phyloP scores from a whole-genome alignment of 2,329 filamentous ascomycete species.

The Capronia americana region DNA sequence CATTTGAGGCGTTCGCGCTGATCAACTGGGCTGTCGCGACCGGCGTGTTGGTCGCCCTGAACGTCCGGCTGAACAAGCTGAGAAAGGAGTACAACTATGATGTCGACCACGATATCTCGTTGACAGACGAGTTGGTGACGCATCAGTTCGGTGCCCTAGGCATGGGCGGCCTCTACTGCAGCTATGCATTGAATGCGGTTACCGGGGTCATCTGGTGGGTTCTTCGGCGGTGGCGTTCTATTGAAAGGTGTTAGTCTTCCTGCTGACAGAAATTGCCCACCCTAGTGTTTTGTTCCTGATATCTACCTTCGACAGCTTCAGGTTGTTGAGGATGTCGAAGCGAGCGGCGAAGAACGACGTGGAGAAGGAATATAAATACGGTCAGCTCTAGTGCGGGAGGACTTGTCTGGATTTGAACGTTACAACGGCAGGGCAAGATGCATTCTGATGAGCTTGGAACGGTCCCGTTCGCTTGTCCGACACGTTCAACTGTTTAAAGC shows the following conservation, averaged over 20 bases:
- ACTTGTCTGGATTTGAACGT: not conserved
- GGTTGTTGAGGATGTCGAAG: not conserved
- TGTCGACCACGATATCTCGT: constrained; percentile 1
- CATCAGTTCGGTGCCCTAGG: constrained; percentile 13
- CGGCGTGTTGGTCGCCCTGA: constrained; percentile 8
- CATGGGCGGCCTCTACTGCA: constrained; percentile 18
- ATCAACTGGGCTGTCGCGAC: constrained; percentile 14
- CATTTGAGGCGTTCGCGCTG: constrained; percentile 9
- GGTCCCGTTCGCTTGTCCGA: too few relatives aligned
- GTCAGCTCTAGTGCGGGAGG: not conserved
- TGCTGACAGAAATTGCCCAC: not conserved
- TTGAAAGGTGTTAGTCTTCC: too few relatives aligned
- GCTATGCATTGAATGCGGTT: constrained; percentile 16
- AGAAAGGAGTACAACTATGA: constrained; percentile 7
- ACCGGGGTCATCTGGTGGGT: constrained; percentile 16
- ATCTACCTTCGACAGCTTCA: constrained; percentile 4
- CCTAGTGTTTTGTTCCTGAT: constrained; percentile 2
- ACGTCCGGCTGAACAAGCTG: constrained; percentile 13
- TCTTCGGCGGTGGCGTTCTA: not conserved
- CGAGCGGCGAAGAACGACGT: not conserved
- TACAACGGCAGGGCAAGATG: not conserved
- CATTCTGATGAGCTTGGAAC: not conserved
- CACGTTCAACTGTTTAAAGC: too few relatives aligned
- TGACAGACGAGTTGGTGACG: constrained; percentile 15
- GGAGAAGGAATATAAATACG: constrained; percentile 6